Evolutionary conservation across 164 flowering plant genomes (phyloP).

Genomic region (Cinnamomum micranthum): DNA sequence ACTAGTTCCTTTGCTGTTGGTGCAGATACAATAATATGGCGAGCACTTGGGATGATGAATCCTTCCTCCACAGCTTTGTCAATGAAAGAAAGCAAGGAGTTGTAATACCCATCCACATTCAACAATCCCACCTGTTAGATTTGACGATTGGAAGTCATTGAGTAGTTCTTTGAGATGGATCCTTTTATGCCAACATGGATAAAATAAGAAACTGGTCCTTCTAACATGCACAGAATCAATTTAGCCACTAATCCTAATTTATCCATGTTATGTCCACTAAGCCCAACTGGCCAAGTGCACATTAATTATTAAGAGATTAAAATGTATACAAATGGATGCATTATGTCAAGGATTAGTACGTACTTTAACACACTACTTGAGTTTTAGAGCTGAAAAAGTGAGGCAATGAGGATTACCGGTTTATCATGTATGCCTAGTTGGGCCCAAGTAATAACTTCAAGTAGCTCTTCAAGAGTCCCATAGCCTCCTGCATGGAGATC

Average conservation of each 20-base stretch:
- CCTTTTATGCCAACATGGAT: not conserved
- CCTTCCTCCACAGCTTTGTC: slow-evolving; percentile 84
- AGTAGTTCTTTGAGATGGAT: not conserved
- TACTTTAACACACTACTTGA: not conserved
- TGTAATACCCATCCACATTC: slow-evolving; percentile 80
- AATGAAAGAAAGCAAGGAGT: slow-evolving; percentile 60
- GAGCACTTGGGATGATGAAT: slow-evolving; percentile 58
- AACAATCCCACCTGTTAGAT: slow-evolving; percentile 56
- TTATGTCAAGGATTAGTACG: not conserved
- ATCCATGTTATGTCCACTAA: not conserved
- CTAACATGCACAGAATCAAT: not conserved
- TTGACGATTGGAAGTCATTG: not conserved
- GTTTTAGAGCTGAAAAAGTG: not conserved
- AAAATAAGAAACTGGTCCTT: not conserved
- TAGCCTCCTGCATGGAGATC: slow-evolving; percentile 47
- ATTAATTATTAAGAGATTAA: not conserved
- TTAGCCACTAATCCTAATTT: not conserved
- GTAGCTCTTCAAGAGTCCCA: slow-evolving; percentile 70
- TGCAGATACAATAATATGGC: slow-evolving; percentile 71
- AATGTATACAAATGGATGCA: not conserved
- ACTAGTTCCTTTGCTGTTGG: slow-evolving; percentile 61
- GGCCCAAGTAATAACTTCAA: slow-evolving; percentile 74
- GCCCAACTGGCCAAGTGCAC: not conserved
- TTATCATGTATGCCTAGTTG: slow-evolving; percentile 73
- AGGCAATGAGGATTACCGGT: slow-evolving; percentile 37